Conservation (phyloP, 2,329 filamentous ascomycete genomes). For the Penicillium sp. region DNA sequence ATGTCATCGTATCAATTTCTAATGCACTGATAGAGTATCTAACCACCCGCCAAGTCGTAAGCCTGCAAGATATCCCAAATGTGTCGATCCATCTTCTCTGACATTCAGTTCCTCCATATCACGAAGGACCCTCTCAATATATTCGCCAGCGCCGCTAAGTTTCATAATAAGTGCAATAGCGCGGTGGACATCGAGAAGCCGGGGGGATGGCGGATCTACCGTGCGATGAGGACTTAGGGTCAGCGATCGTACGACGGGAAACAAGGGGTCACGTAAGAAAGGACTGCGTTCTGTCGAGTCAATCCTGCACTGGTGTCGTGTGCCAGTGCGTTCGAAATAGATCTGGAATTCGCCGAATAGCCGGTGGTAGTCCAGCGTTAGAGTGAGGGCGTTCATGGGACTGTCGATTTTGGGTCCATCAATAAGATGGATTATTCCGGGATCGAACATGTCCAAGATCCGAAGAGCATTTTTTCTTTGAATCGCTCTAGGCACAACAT, state of each 20-base stretch:
- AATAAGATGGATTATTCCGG: background rate
- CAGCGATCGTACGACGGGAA: slow-evolving; percentile 23
- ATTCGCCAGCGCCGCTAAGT: slow-evolving; percentile 21
- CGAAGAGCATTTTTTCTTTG: background rate
- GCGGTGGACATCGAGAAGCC: slow-evolving; percentile 27
- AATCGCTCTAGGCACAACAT: too few relatives aligned
- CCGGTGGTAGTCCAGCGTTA: background rate
- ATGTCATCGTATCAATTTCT: background rate
- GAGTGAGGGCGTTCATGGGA: background rate
- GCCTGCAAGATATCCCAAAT: slow-evolving; percentile 4
- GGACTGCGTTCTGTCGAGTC: slow-evolving; percentile 16
- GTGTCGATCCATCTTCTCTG: slow-evolving; percentile 1
- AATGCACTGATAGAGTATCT: slow-evolving; percentile 2
- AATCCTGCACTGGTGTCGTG: slow-evolving; percentile 20
- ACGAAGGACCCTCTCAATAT: slow-evolving; percentile 25
- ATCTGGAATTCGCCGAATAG: background rate
- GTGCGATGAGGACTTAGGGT: slow-evolving; percentile 29
- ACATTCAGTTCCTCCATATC: slow-evolving; percentile 22
- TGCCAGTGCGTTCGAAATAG: slow-evolving; percentile 4
- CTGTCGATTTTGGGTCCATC: background rate
- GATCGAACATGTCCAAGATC: background rate
- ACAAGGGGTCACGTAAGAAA: slow-evolving; percentile 18
- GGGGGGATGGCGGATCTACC: slow-evolving; percentile 32
- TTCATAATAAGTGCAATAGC: slow-evolving; percentile 30
- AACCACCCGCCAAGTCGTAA: slow-evolving; percentile 9